phyloP scores from a whole-genome alignment of 2,329 filamentous ascomycete genomes.

The Penicillium sp. region DNA sequence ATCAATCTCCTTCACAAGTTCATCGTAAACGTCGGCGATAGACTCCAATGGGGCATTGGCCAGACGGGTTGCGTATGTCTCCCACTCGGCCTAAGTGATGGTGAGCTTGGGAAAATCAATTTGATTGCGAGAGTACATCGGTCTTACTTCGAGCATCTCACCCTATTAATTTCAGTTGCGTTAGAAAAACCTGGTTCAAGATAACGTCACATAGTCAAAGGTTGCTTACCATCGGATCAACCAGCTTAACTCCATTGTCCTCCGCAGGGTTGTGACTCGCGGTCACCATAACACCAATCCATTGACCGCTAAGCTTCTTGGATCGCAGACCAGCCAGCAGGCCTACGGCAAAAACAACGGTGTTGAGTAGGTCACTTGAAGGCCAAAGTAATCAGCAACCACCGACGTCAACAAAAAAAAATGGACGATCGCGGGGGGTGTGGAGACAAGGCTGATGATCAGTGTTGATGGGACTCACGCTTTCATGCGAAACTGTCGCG shows the following conservation, averaged over 20 bases:
- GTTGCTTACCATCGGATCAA: constrained; percentile 75
- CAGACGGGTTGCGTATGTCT: constrained; percentile 80
- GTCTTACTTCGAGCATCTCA: constrained; percentile 85
- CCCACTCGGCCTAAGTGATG: constrained; percentile 70
- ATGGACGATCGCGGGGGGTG: constrained; percentile 29
- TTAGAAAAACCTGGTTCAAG: background rate
- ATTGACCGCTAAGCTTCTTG: constrained; percentile 83
- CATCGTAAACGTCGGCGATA: constrained; percentile 73
- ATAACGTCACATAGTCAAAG: background rate
- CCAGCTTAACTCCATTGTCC: constrained; percentile 92
- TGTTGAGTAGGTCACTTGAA: constrained; percentile 74
- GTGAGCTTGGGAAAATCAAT: constrained; percentile 17
- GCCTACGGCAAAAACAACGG: constrained; percentile 88
- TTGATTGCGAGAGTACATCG: background rate
- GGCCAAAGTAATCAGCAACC: constrained; percentile 30
- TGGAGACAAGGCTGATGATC: constrained; percentile 30
- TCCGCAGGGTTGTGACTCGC: constrained; percentile 87
- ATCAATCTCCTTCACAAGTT: constrained; percentile 72
- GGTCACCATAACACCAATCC: constrained; percentile 95
- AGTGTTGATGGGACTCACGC: constrained; percentile 52
- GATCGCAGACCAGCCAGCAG: constrained; percentile 85
- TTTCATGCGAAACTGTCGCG: constrained; percentile 65
- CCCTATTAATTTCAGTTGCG: constrained; percentile 52
- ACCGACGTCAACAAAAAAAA: constrained; percentile 28
- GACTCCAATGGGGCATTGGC: constrained; percentile 81